Evolutionary conservation across 805 yeast genomes (phyloP).

Genomic region (Starmerella floris): DNA sequence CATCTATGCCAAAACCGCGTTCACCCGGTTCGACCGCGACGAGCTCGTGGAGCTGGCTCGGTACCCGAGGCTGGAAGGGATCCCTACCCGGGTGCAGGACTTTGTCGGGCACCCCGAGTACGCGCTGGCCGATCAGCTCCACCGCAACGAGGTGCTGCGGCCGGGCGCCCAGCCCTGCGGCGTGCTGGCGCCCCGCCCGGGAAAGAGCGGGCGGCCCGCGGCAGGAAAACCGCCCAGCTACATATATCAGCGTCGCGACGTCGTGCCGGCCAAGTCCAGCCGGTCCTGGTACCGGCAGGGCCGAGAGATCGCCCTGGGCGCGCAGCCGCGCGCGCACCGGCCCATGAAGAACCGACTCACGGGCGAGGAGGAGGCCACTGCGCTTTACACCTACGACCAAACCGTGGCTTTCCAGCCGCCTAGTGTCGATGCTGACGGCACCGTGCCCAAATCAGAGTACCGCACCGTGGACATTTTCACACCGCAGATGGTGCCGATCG

Average conservation of each 20-base stretch:
- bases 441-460: constrained; percentile 58
- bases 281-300: constrained; percentile 82
- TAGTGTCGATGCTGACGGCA: constrained; percentile 44
- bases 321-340: constrained; percentile 41
- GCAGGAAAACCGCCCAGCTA: constrained; percentile 23
- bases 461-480: constrained; percentile 76
- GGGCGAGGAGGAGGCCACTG: constrained; percentile 20
- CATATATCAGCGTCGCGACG: constrained; percentile 52
- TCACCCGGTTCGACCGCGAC: constrained; percentile 27
- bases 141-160: constrained; percentile 55
- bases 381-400: constrained; percentile 61
- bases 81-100: constrained; percentile 74
- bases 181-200: constrained; percentile 39
- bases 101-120: constrained; percentile 78
- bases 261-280: constrained; percentile 53
- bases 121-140: constrained; percentile 63
- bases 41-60: constrained; percentile 51
- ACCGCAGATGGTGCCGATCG: constrained; percentile 69
- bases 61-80: constrained; percentile 61
- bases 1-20: constrained; percentile 21
- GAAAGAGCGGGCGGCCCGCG: constrained; percentile 1
- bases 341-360: constrained; percentile 19
- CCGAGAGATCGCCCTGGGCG: constrained; percentile 56
- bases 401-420: constrained; percentile 62
- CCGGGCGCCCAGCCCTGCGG: constrained; percentile 61